These are phyloP conservation scores for Lablab purpureus DNA, from an alignment of 306 rosid genomes.

Conservation along the genomic window DNA sequence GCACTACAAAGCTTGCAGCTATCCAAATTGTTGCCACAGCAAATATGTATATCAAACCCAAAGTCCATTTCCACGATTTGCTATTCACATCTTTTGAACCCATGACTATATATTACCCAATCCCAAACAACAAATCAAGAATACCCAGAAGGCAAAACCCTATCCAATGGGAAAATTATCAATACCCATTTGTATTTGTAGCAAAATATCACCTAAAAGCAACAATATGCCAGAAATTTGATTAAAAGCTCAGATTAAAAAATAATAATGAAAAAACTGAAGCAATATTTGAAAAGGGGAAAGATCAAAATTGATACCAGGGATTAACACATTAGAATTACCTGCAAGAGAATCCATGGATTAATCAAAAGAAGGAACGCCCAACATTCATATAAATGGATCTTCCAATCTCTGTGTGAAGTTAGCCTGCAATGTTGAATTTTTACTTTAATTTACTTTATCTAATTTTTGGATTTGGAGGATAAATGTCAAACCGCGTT, in stretches of 20 bases:
- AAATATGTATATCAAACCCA: slow-evolving; percentile 80
- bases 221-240: slow-evolving; percentile 2
- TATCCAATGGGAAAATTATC: slow-evolving; percentile 10
- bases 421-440: neutral
- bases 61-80: slow-evolving; percentile 79
- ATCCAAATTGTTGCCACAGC: slow-evolving; percentile 95
- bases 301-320: neutral
- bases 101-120: slow-evolving; percentile 32
- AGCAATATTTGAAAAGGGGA: slow-evolving; percentile 13
- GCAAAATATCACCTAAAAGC: slow-evolving; percentile 44
- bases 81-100: slow-evolving; percentile 53
- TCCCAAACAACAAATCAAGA: slow-evolving; percentile 41
- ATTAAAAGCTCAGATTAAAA: neutral
- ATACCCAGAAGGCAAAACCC: slow-evolving; percentile 30
- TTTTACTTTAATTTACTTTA: neutral
- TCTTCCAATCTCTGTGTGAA: neutral
- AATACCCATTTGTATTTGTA: slow-evolving; percentile 46
- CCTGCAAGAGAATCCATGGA: slow-evolving; percentile 4
- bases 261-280: neutral
- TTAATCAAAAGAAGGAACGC: slow-evolving; percentile 14
- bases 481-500: neutral
- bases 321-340: neutral
- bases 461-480: neutral
- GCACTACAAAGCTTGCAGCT: slow-evolving; percentile 98
- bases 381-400: neutral